Evolutionary conservation across 176 grass and related monocot species (phyloP).

Genomic region (Dactylis glomerata): DNA sequence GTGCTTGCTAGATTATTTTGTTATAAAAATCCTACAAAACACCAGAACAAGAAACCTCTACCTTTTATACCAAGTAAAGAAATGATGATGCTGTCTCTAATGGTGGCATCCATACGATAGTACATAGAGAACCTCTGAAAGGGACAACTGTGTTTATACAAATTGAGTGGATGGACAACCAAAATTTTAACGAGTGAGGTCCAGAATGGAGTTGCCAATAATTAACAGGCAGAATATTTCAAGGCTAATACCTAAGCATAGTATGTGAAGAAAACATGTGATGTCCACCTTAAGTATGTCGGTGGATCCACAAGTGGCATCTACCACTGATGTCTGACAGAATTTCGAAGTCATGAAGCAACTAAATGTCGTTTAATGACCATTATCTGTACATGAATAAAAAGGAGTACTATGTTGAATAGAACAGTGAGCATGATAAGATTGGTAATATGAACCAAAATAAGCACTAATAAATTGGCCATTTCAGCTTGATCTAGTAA

Average conservation of each 20-base stretch:
- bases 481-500: neutral
- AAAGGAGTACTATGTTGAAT: neutral
- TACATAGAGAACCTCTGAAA: neutral
- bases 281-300: conserved; percentile 7
- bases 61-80: conserved; percentile 9
- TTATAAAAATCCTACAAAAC: neutral
- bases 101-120: neutral
- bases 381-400: neutral
- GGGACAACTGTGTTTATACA: neutral
- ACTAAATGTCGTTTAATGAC: conserved; percentile 10
- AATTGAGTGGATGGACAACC: neutral
- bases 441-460: neutral
- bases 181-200: conserved; percentile 4
- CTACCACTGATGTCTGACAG: neutral
- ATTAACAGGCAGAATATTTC: neutral
- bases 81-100: neutral
- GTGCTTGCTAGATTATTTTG: neutral
- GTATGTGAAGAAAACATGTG: conserved; percentile 15
- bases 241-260: neutral
- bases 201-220: neutral
- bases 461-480: conserved; percentile 1
- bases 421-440: neutral
- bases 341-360: conserved; percentile 14
- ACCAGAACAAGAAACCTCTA: conserved; percentile 15
- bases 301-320: conserved; percentile 7